Evolutionary conservation across 2,329 filamentous ascomycete species (phyloP).

Genomic region (Aspergillus aculeatinus): DNA sequence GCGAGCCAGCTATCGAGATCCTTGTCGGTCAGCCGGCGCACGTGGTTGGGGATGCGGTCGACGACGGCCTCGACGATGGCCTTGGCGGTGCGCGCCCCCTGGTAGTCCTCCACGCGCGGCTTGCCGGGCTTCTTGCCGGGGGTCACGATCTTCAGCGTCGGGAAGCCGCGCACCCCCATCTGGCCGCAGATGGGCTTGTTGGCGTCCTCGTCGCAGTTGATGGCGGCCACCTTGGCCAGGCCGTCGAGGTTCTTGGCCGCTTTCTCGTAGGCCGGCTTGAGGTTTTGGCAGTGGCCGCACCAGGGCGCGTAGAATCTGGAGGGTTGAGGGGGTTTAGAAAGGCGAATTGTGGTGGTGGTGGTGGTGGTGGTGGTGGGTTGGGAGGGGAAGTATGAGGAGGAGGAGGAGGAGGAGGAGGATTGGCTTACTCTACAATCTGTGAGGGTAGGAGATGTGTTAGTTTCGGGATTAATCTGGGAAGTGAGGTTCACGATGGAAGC

Average conservation of each 20-base stretch:
- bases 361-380: conserved; percentile 25
- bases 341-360: too few relatives aligned
- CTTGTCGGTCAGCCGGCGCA: conserved; percentile 76
- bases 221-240: conserved; percentile 87
- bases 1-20: conserved; percentile 72
- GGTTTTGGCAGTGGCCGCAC: conserved; percentile 96
- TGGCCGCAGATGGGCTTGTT: conserved; percentile 85
- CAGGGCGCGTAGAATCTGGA: conserved; percentile 91
- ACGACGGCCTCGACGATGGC: conserved; percentile 83
- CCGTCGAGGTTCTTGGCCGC: conserved; percentile 86
- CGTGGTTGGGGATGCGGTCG: conserved; percentile 87
- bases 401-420: conserved; percentile 14
- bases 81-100: conserved; percentile 78
- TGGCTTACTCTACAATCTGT: conserved; percentile 55
- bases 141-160: conserved; percentile 88
- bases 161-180: conserved; percentile 91
- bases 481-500: conserved; percentile 26
- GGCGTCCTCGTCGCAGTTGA: conserved; percentile 89
- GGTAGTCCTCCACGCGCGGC: conserved; percentile 86
- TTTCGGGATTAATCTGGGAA: neutral
- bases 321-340: conserved; percentile 5
- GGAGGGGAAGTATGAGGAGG: conserved; percentile 23
- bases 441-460: conserved; percentile 18
- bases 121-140: conserved; percentile 78
- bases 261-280: conserved; percentile 95